Percentiles rank a stretch among this genome's conserved stretches.
Evolutionary conservation across 495 filamentous ascomycete genomes (phyloP).

Genomic region (Penicillium salamii): DNA sequence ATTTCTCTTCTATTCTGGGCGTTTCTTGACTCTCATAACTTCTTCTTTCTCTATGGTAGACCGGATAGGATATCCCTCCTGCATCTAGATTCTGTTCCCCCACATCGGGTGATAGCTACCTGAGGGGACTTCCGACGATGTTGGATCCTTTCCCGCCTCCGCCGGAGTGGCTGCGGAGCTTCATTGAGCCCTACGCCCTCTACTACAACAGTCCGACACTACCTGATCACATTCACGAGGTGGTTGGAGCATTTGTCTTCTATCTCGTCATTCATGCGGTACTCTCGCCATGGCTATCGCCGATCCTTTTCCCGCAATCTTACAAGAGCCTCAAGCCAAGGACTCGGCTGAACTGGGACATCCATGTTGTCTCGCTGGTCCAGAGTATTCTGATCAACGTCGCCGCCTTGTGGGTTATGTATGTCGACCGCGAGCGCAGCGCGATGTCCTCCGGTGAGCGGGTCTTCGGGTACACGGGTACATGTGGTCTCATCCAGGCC

Average conservation of each 20-base stretch:
- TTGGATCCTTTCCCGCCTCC: constrained; percentile 49
- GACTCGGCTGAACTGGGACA: constrained; percentile 90
- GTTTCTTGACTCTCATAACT: background rate
- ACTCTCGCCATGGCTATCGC: constrained; percentile 73
- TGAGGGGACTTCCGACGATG: constrained; percentile 32
- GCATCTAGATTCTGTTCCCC: constrained; percentile 15
- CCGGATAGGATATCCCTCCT: constrained; percentile 3
- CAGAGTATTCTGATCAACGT: constrained; percentile 78
- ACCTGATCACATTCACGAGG: constrained; percentile 84
- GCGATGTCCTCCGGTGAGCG: constrained; percentile 70
- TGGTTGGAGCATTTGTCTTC: constrained; percentile 66
- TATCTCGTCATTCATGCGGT: constrained; percentile 75
- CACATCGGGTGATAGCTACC: constrained; percentile 17
- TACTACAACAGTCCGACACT: constrained; percentile 64
- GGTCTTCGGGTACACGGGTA: constrained; percentile 88
- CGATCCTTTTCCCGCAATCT: constrained; percentile 61
- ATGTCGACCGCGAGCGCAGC: constrained; percentile 68
- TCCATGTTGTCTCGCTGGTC: constrained; percentile 90
- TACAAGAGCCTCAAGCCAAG: constrained; percentile 66
- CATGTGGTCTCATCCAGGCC: constrained; percentile 75
- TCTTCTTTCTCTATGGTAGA: constrained; percentile 14
- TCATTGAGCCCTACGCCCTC: constrained; percentile 43
- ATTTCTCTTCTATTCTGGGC: constrained; percentile 1
- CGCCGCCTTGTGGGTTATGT: constrained; percentile 82
- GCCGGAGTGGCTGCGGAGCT: constrained; percentile 39